phyloP scores from a whole-genome alignment of 495 filamentous ascomycete species.

The Penicillium chermesinum region DNA sequence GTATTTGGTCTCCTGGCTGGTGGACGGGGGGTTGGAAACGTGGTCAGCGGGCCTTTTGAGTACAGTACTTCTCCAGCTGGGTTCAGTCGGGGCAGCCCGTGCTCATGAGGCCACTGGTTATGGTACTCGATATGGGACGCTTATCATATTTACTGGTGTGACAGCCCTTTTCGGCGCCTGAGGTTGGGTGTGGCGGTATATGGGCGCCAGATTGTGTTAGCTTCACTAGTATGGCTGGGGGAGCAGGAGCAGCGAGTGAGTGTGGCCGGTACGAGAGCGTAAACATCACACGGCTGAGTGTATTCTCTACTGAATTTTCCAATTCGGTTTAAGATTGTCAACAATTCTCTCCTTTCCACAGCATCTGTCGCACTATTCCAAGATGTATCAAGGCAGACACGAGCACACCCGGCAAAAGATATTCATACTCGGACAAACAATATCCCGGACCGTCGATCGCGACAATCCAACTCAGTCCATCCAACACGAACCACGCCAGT shows the following conservation, averaged over 20 bases:
- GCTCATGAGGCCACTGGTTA: constrained; percentile 26
- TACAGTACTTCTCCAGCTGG: constrained; percentile 44
- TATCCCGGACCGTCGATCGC: constrained; percentile 6
- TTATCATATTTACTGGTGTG: constrained; percentile 46
- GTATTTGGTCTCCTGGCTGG: constrained; percentile 59
- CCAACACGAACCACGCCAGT: constrained; percentile 5
- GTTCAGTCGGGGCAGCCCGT: constrained; percentile 16
- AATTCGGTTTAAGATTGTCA: too few species aligned
- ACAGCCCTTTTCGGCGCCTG: constrained; percentile 34
- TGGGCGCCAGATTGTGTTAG: constrained; percentile 11
- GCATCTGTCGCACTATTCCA: too few species aligned
- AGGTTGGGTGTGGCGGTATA: constrained; percentile 33
- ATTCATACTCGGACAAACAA: constrained; percentile 2
- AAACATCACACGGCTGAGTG: neutral
- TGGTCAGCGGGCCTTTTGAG: constrained; percentile 58
- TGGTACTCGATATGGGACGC: constrained; percentile 34
- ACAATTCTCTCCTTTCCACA: neutral
- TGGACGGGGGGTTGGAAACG: constrained; percentile 62
- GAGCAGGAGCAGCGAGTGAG: too few species aligned
- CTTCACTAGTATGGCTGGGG: neutral
- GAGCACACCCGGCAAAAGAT: too few species aligned
- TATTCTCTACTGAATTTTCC: neutral
- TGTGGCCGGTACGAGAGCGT: neutral
- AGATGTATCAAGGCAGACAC: too few species aligned
- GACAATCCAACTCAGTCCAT: constrained; percentile 10